These are phyloP conservation scores for Botrytis aclada DNA, from an alignment of 2,329 filamentous ascomycete genomes.

Conservation along the genomic window DNA sequence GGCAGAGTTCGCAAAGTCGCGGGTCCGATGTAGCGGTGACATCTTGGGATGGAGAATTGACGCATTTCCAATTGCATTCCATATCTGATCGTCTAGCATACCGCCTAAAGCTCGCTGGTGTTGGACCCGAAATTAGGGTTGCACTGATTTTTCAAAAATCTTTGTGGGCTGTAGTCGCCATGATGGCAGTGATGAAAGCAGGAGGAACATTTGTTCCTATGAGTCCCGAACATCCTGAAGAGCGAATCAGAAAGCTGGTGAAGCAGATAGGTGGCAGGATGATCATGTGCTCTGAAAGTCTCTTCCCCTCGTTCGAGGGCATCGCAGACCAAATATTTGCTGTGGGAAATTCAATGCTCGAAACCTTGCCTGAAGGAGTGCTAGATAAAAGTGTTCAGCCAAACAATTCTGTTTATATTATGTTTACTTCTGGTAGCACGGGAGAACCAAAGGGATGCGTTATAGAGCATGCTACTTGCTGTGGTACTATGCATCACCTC, in stretches of 20 bases:
- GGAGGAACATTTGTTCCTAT: constrained; percentile 36
- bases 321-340: constrained; percentile 4
- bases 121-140: constrained; percentile 24
- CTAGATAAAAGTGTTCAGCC: neutral
- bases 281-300: constrained; percentile 21
- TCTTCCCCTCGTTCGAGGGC: neutral
- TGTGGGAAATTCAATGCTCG: neutral
- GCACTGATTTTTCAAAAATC: constrained; percentile 30
- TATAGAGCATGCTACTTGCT: constrained; percentile 23
- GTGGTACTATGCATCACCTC: constrained; percentile 17
- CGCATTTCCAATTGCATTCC: constrained; percentile 30
- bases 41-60: constrained; percentile 30
- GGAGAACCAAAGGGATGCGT: constrained; percentile 31
- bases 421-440: constrained; percentile 32
- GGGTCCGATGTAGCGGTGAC: constrained; percentile 1
- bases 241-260: constrained; percentile 18
- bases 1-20: neutral
- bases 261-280: constrained; percentile 18
- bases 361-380: neutral
- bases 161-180: constrained; percentile 30
- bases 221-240: constrained; percentile 24
- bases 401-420: constrained; percentile 18
- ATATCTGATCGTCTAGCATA: constrained; percentile 27
- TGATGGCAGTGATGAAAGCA: constrained; percentile 33
- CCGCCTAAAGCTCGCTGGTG: constrained; percentile 23